These are phyloP conservation scores for Cardiosporidium cionae DNA, from an alignment of 169 alveolate species.

Conservation along the genomic window DNA sequence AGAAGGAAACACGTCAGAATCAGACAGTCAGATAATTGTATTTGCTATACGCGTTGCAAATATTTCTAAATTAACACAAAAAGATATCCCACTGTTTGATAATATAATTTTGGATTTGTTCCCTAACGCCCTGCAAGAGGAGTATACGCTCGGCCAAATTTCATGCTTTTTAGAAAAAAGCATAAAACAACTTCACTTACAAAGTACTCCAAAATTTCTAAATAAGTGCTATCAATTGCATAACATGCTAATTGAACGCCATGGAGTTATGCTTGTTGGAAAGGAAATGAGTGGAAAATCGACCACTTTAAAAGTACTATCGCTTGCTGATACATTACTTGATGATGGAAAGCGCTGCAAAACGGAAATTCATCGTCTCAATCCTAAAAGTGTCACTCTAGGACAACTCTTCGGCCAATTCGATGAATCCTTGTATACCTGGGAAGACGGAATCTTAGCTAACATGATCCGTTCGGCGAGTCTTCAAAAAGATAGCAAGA, in stretches of 20 bases:
- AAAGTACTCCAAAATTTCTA: no score
- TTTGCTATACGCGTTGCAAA: slow-evolving; percentile 75
- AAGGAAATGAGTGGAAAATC: slow-evolving; percentile 93
- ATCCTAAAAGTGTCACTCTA: slow-evolving; percentile 76
- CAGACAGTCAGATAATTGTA: not conserved
- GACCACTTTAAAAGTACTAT: slow-evolving; percentile 79
- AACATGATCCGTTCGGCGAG: slow-evolving; percentile 63
- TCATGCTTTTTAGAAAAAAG: no score
- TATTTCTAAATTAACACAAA: slow-evolving; percentile 77
- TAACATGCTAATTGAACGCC: no score
- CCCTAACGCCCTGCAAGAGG: no score
- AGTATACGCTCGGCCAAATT: no score
- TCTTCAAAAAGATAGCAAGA: slow-evolving; percentile 33
- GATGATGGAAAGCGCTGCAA: no score
- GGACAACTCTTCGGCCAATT: slow-evolving; percentile 78
- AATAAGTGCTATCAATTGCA: no score
- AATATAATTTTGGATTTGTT: slow-evolving; percentile 84
- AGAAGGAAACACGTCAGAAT: not conserved
- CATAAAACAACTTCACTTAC: no score
- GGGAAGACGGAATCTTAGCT: slow-evolving; percentile 80
- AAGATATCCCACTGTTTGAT: slow-evolving; percentile 76
- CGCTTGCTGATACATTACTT: no score
- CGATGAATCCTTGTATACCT: slow-evolving; percentile 74
- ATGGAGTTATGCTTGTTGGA: slow-evolving; percentile 96
- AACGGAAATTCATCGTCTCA: no score